Percentiles rank a stretch among this genome's conserved stretches.
Conservation (phyloP, 2,329 filamentous ascomycete genomes). For the Exophiala spinifera region DNA sequence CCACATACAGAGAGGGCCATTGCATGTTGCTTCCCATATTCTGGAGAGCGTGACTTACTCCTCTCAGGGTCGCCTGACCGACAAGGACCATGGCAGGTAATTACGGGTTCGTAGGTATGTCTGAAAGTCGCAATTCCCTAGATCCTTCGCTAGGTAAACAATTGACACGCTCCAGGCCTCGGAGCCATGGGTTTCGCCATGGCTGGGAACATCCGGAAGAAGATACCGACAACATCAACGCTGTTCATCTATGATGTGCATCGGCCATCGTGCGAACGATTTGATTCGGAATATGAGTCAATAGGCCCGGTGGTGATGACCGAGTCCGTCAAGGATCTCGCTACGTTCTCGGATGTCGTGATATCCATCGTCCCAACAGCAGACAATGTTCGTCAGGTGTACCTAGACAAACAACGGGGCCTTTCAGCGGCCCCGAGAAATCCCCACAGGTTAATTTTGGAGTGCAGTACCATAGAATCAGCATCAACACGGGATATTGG, state of each 20-base stretch:
- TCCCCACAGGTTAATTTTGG: conserved; percentile 1
- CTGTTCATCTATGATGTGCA: conserved; percentile 52
- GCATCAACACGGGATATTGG: conserved; percentile 5
- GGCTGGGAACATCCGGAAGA: conserved; percentile 49
- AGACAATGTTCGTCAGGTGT: conserved; percentile 2
- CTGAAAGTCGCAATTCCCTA: neutral
- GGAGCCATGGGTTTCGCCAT: conserved; percentile 55
- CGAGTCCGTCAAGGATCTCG: neutral
- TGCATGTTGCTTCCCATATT: neutral
- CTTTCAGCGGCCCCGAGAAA: conserved; percentile 1
- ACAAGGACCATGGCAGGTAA: neutral
- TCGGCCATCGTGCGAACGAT: conserved; percentile 28
- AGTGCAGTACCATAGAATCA: conserved; percentile 16
- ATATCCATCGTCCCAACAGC: conserved; percentile 7
- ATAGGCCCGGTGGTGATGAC: neutral
- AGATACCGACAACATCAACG: conserved; percentile 40
- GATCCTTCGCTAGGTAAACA: neutral
- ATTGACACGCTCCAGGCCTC: conserved; percentile 42
- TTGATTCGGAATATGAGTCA: neutral
- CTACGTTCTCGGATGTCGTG: neutral
- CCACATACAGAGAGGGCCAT: neutral
- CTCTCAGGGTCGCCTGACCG: too few relatives aligned
- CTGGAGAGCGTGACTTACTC: too few relatives aligned
- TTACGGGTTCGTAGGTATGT: neutral
- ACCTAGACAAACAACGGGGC: neutral